Evolutionary conservation across 2,329 filamentous ascomycete genomes (phyloP), one percentile per base, ranked within the genome.

Genomic region (Clarireedia paspali): DNA sequence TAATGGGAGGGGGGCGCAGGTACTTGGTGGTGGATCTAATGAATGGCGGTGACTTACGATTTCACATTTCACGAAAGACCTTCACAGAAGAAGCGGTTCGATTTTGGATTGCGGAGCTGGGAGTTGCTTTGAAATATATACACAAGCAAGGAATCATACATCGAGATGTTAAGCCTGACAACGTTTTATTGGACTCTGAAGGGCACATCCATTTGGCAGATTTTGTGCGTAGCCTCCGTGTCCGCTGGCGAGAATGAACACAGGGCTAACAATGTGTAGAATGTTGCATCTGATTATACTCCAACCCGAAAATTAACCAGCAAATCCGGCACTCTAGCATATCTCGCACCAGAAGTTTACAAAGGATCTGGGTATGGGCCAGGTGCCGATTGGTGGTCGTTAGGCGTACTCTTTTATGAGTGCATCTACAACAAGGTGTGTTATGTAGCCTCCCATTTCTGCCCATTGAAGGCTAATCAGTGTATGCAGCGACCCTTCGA

Each of bases 401-500:
- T 99, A 23, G 94, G 94, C 49, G 94, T 99, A 47, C 81, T 95
- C n/a, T 97, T 97, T 71, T 99, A 96, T 72, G 94, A 99, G 72
- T 97, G 94, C 79, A 96, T 99, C 62, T 99, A 97, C 75, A 96
- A 95, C 75, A 97, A 95, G 85, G 90, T 91, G 73, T 52, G 78
- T 69, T 52, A 46, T 17, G 12, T 34, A 24, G 23, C 52, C 47
- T 38, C 49, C 47, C 12, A 17, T 1, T n/a, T 26, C 45, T 44
- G 42, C 23, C 17, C 17, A 46, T 46, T 10, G 36, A 44, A 12
- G 40, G 5, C 36, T 55, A 42, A 55, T 60, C 17, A 61, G 39
- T 20, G 27, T 47, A 34, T 59, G 5, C 57, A 95, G 89, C 83
- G 94, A 65, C 94, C 94, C 23, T 99, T 97, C 63, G 91, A 96